Evolutionary conservation across 306 rosid genomes (phyloP).

Genomic region (Biancaea sappan): DNA sequence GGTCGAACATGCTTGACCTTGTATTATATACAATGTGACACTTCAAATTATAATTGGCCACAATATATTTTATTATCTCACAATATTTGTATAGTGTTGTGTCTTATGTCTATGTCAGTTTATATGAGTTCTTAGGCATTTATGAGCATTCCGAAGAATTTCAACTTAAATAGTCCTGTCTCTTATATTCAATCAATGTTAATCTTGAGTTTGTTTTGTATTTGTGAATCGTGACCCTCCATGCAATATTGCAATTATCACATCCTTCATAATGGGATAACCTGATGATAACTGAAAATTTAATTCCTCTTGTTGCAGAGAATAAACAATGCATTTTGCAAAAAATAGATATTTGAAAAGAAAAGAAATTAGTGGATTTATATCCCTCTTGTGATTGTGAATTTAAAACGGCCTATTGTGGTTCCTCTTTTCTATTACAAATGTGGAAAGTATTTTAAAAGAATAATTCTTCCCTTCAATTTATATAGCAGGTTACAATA

Average conservation of each 20-base stretch:
- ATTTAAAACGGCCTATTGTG: background rate
- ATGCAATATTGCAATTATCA: background rate
- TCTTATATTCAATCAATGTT: background rate
- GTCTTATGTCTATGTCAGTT: no score
- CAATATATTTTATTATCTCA: no score
- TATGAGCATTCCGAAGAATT: constrained; percentile 10
- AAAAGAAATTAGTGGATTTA: constrained; percentile 10
- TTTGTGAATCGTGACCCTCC: background rate
- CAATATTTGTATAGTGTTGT: no score
- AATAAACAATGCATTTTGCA: constrained; percentile 5
- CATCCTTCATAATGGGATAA: constrained; percentile 13
- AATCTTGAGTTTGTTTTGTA: constrained; percentile 16
- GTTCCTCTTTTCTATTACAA: background rate
- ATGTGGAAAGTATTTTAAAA: background rate
- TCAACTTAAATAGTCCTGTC: background rate
- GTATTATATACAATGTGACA: no score
- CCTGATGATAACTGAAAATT: background rate
- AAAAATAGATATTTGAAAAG: background rate
- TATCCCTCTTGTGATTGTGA: constrained; percentile 1
- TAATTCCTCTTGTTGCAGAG: constrained; percentile 1
- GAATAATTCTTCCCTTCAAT: constrained; percentile 2
- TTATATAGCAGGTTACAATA: constrained; percentile 16
- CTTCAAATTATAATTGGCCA: no score
- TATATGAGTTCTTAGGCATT: no score
- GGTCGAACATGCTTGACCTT: no score